phyloP scores from a whole-genome alignment of 1,139 yeast genomes.

The Pneumocystis oryctolagi region DNA sequence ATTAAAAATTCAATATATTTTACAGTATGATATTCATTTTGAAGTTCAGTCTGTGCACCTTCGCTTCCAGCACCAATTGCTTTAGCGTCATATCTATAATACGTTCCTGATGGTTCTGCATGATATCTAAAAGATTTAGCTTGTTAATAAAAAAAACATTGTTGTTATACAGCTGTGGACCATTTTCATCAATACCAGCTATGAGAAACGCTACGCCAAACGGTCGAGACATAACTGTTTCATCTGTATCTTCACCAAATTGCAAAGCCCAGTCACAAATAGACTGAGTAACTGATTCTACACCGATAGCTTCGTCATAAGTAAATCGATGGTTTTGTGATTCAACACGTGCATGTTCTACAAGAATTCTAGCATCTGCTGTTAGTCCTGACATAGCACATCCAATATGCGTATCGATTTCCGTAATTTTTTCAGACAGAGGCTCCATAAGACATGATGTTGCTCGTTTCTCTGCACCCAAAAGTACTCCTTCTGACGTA shows the following conservation, averaged over 20 bases:
- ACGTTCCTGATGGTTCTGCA: slow-evolving; percentile 99
- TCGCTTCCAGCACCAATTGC: slow-evolving; percentile 98
- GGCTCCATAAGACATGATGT: slow-evolving; percentile 84
- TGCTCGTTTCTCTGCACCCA: slow-evolving; percentile 95
- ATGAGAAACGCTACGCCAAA: slow-evolving; percentile 94
- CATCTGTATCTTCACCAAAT: slow-evolving; percentile 96
- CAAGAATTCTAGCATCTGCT: slow-evolving; percentile 97
- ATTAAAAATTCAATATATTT: neutral
- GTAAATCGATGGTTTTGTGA: slow-evolving; percentile 78
- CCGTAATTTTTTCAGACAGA: slow-evolving; percentile 88
- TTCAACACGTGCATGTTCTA: slow-evolving; percentile 92
- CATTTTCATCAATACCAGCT: slow-evolving; percentile 91
- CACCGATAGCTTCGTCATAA: slow-evolving; percentile 84
- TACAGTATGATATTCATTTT: slow-evolving; percentile 69
- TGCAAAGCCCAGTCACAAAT: slow-evolving; percentile 94
- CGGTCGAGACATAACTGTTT: slow-evolving; percentile 94
- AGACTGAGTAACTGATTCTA: slow-evolving; percentile 87
- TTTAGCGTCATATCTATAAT: slow-evolving; percentile 92
- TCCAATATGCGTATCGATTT: slow-evolving; percentile 85
- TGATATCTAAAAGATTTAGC: slow-evolving; percentile 37
- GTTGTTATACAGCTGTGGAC: slow-evolving; percentile 54
- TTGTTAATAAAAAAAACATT: neutral
- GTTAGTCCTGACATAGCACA: slow-evolving; percentile 98
- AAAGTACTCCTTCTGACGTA: slow-evolving; percentile 90
- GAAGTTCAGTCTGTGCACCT: slow-evolving; percentile 96